phyloP scores from a whole-genome alignment of 306 rosid species.

The Argentina anserina region DNA sequence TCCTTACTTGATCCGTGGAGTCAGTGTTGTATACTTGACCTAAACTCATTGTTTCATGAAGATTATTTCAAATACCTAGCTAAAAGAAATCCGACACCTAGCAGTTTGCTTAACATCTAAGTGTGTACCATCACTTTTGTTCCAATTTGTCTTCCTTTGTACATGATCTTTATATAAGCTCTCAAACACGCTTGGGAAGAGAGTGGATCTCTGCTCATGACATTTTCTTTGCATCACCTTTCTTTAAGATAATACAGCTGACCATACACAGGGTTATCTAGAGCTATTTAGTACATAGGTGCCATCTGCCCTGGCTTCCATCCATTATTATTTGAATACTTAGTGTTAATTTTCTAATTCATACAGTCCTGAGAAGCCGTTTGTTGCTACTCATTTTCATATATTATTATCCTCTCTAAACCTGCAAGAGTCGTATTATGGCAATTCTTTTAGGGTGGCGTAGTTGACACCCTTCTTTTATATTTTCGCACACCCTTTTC shows the following conservation, averaged over 20 bases:
- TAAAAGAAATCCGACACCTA: no score
- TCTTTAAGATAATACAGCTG: not conserved
- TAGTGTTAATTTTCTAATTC: no score
- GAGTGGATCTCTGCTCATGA: not conserved
- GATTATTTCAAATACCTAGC: no score
- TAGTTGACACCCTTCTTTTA: no score
- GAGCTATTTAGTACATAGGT: not conserved
- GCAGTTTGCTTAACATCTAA: not conserved
- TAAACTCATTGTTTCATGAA: no score
- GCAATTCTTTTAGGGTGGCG: no score
- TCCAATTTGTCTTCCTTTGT: not conserved
- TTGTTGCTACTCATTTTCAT: not conserved
- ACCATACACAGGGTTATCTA: not conserved
- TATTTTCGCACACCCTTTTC: no score
- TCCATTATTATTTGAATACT: no score
- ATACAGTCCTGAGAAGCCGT: no score
- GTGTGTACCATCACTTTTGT: not conserved
- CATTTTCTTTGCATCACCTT: not conserved
- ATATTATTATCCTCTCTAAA: not conserved
- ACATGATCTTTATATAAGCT: not conserved
- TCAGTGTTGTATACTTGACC: no score
- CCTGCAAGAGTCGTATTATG: not conserved
- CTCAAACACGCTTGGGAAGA: not conserved
- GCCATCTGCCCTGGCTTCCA: conserved; percentile 2
- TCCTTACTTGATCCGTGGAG: no score